A percentile compares a stretch with the other conserved stretches of the same genome.
Conservation (phyloP, 306 rosid species). For the Inga leiocalycina region DNA sequence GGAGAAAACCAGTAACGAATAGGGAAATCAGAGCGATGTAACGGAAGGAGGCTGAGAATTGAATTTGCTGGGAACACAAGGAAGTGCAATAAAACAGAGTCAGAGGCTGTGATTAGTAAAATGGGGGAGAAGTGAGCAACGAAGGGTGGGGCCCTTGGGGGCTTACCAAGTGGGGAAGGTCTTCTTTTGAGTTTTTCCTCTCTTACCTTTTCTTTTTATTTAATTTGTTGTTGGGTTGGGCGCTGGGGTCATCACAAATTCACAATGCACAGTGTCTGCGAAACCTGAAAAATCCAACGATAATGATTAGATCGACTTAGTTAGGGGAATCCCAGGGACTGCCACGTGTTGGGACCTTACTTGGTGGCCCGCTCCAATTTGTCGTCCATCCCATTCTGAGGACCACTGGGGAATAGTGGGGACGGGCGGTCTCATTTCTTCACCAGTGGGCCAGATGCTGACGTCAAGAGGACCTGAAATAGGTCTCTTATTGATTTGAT, state of each 20-base stretch:
- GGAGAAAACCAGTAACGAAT: not conserved
- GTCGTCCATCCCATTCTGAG: conserved; percentile 19
- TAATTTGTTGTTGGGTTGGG: not conserved
- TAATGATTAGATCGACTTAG: conserved; percentile 4
- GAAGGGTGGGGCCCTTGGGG: not conserved
- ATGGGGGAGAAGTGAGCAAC: not conserved
- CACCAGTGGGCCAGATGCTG: conserved; percentile 23
- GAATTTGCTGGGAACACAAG: not conserved
- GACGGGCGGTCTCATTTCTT: conserved; percentile 12
- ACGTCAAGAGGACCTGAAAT: conserved; percentile 26
- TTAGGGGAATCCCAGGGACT: not conserved
- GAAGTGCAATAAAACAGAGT: conserved; percentile 22
- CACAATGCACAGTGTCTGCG: not conserved
- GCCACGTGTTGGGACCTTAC: conserved; percentile 27
- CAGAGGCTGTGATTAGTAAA: not conserved
- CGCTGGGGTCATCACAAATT: not conserved
- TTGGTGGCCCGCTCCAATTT: not conserved
- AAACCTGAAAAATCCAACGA: not conserved
- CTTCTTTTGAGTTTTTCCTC: not conserved
- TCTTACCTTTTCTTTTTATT: not conserved
- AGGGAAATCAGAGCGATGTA: no score
- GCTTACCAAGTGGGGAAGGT: not conserved
- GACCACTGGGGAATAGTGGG: conserved; percentile 29
- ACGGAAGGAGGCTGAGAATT: not conserved
- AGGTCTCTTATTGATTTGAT: conserved; percentile 19